These are phyloP conservation scores for Candida sithepensis DNA, from an alignment of 805 yeast species.

Conservation along the genomic window DNA sequence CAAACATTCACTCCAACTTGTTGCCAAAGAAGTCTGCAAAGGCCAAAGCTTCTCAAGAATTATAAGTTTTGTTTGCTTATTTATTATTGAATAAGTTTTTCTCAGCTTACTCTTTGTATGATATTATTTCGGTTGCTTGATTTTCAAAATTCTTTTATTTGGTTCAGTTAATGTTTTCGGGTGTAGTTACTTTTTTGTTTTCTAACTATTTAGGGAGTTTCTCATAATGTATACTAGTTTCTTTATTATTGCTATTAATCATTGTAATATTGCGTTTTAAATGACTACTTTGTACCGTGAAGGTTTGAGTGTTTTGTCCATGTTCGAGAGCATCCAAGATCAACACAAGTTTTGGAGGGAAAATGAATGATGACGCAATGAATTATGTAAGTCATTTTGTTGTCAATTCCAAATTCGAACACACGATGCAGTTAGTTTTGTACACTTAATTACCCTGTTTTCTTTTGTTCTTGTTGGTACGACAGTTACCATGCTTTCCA, in stretches of 20 bases:
- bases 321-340: too few species aligned
- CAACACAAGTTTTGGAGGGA: too few species aligned
- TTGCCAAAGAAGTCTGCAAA: conserved; percentile 59
- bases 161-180: conserved; percentile 5
- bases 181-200: conserved; percentile 2
- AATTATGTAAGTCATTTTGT: background rate
- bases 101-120: background rate
- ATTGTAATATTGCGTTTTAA: too few species aligned
- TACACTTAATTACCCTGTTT: too few species aligned
- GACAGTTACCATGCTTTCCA: background rate
- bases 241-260: conserved; percentile 2
- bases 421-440: too few species aligned
- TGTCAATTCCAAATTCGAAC: too few species aligned
- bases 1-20: conserved; percentile 92
- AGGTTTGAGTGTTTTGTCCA: too few species aligned
- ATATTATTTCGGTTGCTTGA: conserved; percentile 6
- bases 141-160: background rate
- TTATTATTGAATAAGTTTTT: background rate
- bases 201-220: conserved; percentile 7
- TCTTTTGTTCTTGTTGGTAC: too few species aligned
- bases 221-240: conserved; percentile 24
- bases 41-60: conserved; percentile 56
- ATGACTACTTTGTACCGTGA: too few species aligned
- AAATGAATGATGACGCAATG: too few species aligned
- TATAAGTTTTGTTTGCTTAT: conserved; percentile 33